Evolutionary conservation across 1,284 basidiomycete species (phyloP).

Genomic region (Mycena sp.): DNA sequence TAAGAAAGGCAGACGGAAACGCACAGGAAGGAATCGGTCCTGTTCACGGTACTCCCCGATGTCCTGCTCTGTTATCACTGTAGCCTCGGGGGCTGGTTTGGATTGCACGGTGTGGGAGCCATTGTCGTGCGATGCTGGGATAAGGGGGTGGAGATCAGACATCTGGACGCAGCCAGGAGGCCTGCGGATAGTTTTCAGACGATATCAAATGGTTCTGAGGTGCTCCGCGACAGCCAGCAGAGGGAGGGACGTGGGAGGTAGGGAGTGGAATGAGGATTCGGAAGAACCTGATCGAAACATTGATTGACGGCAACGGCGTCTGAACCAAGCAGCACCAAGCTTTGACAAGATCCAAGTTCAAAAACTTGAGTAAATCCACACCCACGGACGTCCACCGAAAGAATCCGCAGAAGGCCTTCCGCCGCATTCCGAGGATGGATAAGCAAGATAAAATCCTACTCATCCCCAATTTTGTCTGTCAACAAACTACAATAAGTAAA

Average conservation of each 20-base stretch:
- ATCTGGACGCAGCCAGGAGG: background rate
- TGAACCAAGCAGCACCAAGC: too few species aligned
- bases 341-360: background rate
- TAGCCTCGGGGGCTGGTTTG: slow-evolving; percentile 55
- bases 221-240: too few species aligned
- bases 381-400: too few species aligned
- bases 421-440: too few species aligned
- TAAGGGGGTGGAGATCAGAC: background rate
- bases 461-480: too few species aligned
- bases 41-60: slow-evolving; percentile 93
- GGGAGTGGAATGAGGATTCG: background rate
- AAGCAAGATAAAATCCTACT: too few species aligned
- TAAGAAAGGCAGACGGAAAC: slow-evolving; percentile 37
- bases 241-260: too few species aligned
- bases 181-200: background rate
- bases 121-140: background rate
- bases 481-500: too few species aligned
- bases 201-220: too few species aligned
- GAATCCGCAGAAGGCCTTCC: too few species aligned
- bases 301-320: background rate
- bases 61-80: slow-evolving; percentile 85
- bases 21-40: slow-evolving; percentile 88
- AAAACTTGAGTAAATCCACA: too few species aligned
- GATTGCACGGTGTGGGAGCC: background rate
- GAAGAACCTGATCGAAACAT: background rate